These are phyloP conservation scores for Luzula sylvatica DNA, from an alignment of 176 grass and related monocot genomes.

Conservation along the genomic window DNA sequence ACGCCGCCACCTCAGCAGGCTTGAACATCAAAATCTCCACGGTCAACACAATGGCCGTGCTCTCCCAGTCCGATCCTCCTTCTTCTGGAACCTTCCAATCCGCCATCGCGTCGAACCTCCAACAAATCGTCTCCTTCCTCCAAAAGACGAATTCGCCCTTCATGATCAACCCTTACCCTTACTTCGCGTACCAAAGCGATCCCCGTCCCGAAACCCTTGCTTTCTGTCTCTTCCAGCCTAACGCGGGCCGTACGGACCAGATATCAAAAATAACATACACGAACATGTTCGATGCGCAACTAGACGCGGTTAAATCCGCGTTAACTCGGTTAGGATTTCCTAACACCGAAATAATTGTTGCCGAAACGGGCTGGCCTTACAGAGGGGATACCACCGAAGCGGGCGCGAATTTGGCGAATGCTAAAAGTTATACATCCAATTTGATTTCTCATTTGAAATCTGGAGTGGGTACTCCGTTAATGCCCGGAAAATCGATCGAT, in stretches of 20 bases:
- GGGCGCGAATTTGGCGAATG: slow-evolving; percentile 65
- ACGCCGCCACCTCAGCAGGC: slow-evolving; percentile 26
- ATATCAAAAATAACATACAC: slow-evolving; percentile 57
- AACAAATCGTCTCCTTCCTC: slow-evolving; percentile 58
- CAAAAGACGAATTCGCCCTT: slow-evolving; percentile 57
- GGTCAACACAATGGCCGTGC: slow-evolving; percentile 87
- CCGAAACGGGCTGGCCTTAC: slow-evolving; percentile 90
- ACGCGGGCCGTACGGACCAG: slow-evolving; percentile 61
- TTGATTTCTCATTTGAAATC: slow-evolving; percentile 67
- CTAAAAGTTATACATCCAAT: slow-evolving; percentile 48
- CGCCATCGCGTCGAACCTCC: slow-evolving; percentile 44
- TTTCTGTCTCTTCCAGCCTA: slow-evolving; percentile 88
- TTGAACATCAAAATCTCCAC: slow-evolving; percentile 55
- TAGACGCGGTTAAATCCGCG: slow-evolving; percentile 73
- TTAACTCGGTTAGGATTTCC: slow-evolving; percentile 43
- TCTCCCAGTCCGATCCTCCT: slow-evolving; percentile 78
- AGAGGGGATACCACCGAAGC: slow-evolving; percentile 47
- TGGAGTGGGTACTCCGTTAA: slow-evolving; percentile 64
- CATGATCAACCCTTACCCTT: slow-evolving; percentile 98
- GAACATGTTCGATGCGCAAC: slow-evolving; percentile 99
- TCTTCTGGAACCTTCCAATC: slow-evolving; percentile 69
- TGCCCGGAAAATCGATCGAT: slow-evolving; percentile 63
- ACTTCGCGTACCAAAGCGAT: slow-evolving; percentile 87
- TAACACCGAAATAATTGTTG: slow-evolving; percentile 60
- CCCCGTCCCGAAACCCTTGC: slow-evolving; percentile 76